These are phyloP conservation scores for Exophiala calicioides DNA, from an alignment of 2,329 filamentous ascomycete species.

Conservation along the genomic window DNA sequence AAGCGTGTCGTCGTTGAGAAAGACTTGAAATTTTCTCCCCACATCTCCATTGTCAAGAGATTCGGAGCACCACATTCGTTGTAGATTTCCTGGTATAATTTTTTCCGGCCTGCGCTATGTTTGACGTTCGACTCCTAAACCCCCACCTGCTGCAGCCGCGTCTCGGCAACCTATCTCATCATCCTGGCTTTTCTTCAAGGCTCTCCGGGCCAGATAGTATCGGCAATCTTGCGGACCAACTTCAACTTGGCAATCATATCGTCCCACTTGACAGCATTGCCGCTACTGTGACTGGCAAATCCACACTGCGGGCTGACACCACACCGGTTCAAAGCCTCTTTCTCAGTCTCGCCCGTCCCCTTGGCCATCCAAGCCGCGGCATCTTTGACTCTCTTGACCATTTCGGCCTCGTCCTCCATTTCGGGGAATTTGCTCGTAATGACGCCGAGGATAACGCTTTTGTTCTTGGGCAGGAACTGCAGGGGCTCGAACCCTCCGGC, in stretches of 20 bases:
- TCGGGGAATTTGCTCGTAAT: conserved; percentile 60
- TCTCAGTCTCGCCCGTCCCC: conserved; percentile 60
- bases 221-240: conserved; percentile 65
- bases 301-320: conserved; percentile 67
- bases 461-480: conserved; percentile 56
- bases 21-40: no score
- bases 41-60: no score
- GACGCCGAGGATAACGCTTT: conserved; percentile 60
- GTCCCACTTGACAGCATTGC: conserved; percentile 63
- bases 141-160: neutral
- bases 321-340: conserved; percentile 66
- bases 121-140: no score
- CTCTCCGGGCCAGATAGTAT: conserved; percentile 63
- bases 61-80: no score
- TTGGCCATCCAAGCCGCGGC: conserved; percentile 66
- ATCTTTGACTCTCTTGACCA: conserved; percentile 55
- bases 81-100: no score
- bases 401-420: conserved; percentile 60
- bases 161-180: neutral
- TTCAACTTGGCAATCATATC: conserved; percentile 69
- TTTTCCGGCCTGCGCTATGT: no score
- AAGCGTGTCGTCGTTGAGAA: no score
- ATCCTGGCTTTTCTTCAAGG: conserved; percentile 32
- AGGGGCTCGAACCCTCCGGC: conserved; percentile 63
- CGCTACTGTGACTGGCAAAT: conserved; percentile 68